phyloP scores from a whole-genome alignment of 108 stramenopile species.

The Skeletonema potamos region DNA sequence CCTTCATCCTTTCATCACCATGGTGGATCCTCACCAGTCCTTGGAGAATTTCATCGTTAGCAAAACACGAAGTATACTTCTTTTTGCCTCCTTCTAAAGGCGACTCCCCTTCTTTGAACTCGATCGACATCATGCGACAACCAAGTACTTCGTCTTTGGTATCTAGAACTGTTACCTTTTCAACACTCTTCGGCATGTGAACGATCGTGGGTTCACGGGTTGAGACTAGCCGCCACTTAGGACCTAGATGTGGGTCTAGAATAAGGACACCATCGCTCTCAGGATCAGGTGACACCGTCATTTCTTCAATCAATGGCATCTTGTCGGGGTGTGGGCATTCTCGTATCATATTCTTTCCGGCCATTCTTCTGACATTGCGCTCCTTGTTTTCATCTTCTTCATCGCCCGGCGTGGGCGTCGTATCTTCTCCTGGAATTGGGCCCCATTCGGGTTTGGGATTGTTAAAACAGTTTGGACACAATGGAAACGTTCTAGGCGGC shows the following conservation, averaged over 20 bases:
- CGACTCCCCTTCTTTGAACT: slow-evolving; percentile 78
- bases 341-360: slow-evolving; percentile 68
- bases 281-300: slow-evolving; percentile 82
- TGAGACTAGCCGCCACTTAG: slow-evolving; percentile 80
- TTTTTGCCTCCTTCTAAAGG: slow-evolving; percentile 60
- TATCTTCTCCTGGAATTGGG: slow-evolving; percentile 37
- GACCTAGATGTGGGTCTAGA: slow-evolving; percentile 79
- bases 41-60: slow-evolving; percentile 74
- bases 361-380: slow-evolving; percentile 58
- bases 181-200: slow-evolving; percentile 70
- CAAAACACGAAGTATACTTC: slow-evolving; percentile 69
- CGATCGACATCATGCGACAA: slow-evolving; percentile 70
- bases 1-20: slow-evolving; percentile 73
- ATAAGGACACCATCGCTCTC: slow-evolving; percentile 86
- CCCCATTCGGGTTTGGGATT: slow-evolving; percentile 75
- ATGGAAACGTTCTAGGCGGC: slow-evolving; percentile 80
- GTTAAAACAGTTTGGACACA: slow-evolving; percentile 89
- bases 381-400: slow-evolving; percentile 70
- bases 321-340: slow-evolving; percentile 85
- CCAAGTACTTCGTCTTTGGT: slow-evolving; percentile 70
- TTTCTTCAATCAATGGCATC: slow-evolving; percentile 81
- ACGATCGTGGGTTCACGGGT: slow-evolving; percentile 20
- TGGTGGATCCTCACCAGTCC: slow-evolving; percentile 65
- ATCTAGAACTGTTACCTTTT: slow-evolving; percentile 76
- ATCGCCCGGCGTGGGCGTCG: slow-evolving; percentile 37